phyloP scores from a whole-genome alignment of 495 filamentous ascomycete genomes.

The Tuber microsphaerosporum region DNA sequence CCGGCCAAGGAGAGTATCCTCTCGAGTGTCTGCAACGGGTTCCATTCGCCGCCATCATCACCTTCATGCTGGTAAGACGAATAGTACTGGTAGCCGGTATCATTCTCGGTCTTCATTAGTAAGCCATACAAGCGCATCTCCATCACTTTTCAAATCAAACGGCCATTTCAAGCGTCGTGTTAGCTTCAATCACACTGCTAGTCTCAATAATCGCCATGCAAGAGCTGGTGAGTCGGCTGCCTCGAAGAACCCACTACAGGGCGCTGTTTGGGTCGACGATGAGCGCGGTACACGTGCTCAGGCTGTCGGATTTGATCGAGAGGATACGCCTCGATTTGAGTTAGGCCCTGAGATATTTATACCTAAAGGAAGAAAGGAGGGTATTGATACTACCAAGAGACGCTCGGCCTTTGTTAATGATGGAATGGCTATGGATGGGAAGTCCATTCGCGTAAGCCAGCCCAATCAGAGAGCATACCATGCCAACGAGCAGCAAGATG shows the following conservation, averaged over 20 bases:
- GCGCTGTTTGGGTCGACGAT: constrained; percentile 11
- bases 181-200: constrained; percentile 58
- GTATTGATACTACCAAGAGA: constrained; percentile 10
- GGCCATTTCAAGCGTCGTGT: constrained; percentile 66
- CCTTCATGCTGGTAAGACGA: constrained; percentile 44
- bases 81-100: constrained; percentile 51
- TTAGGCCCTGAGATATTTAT: neutral
- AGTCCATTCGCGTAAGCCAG: neutral
- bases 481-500: constrained; percentile 22
- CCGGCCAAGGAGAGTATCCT: constrained; percentile 43
- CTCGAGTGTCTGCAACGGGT: constrained; percentile 60
- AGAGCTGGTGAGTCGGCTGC: constrained; percentile 6
- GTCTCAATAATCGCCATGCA: constrained; percentile 43
- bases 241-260: constrained; percentile 11
- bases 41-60: constrained; percentile 25
- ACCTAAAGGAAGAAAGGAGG: constrained; percentile 18
- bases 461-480: constrained; percentile 7
- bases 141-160: constrained; percentile 47
- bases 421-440: constrained; percentile 4
- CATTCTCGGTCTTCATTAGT: constrained; percentile 67
- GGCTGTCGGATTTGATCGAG: constrained; percentile 9
- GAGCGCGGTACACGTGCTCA: constrained; percentile 1
- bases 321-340: constrained; percentile 25
- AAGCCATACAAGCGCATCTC: constrained; percentile 49
- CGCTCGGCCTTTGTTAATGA: constrained; percentile 18